Conservation (phyloP, 164 flowering plant species). For the Aristolochia contorta region DNA sequence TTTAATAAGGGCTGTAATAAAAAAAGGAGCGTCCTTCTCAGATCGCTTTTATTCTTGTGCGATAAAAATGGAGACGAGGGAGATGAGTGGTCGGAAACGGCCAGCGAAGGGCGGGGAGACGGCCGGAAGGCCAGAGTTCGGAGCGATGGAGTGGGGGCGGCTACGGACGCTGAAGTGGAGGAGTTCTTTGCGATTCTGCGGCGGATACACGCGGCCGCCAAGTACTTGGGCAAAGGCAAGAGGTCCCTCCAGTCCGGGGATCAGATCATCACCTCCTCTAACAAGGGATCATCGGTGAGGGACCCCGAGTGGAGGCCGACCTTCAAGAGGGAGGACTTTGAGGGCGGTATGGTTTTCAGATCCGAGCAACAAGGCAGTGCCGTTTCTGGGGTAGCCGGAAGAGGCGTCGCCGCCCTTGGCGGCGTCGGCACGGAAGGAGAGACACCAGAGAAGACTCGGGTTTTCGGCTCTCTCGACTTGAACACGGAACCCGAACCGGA, state of each 20-base stretch:
- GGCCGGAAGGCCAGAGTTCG: not conserved
- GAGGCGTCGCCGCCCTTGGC: not conserved
- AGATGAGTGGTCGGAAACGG: slow-evolving; percentile 15
- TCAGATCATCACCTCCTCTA: no score
- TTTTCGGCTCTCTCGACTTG: slow-evolving; percentile 12
- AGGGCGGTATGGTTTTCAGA: slow-evolving; percentile 1
- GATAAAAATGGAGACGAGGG: slow-evolving; percentile 11
- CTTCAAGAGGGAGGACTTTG: slow-evolving; percentile 17
- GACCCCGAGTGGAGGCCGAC: slow-evolving; percentile 14
- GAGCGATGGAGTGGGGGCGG: slow-evolving; percentile 1
- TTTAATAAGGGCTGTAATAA: no score
- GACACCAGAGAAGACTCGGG: not conserved
- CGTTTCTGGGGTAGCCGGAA: not conserved
- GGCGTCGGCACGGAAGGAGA: not conserved
- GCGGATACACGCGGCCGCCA: slow-evolving; percentile 30
- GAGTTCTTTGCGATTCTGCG: slow-evolving; percentile 43
- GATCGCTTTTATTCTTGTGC: no score
- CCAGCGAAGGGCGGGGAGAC: slow-evolving; percentile 3
- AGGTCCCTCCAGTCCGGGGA: no score
- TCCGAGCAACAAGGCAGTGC: not conserved
- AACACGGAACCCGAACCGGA: slow-evolving; percentile 21
- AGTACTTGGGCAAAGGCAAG: slow-evolving; percentile 19
- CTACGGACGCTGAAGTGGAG: slow-evolving; percentile 41
- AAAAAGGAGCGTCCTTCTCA: no score
- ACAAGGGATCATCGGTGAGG: no score